Percentiles rank a stretch among this genome's conserved stretches.
These are phyloP conservation scores for Phytophthora sp. DNA, from an alignment of 352 stramenopile species.

Conservation along the genomic window DNA sequence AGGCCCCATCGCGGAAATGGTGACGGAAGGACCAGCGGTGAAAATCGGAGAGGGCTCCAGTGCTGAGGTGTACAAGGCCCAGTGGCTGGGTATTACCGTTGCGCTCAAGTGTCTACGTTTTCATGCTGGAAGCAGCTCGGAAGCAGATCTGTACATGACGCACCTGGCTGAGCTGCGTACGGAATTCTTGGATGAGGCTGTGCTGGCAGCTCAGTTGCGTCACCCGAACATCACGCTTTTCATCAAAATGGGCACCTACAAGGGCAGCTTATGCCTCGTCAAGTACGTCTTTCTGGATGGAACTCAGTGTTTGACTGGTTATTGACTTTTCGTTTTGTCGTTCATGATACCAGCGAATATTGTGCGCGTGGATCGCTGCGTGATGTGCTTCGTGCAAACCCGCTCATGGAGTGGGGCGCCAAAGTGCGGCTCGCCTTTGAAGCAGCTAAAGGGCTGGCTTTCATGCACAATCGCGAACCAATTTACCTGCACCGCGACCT, in stretches of 20 bases:
- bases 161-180: constrained; percentile 63
- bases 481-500: constrained; percentile 81
- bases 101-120: constrained; percentile 79
- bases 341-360: constrained; percentile 54
- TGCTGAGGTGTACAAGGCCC: constrained; percentile 66
- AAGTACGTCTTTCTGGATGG: constrained; percentile 54
- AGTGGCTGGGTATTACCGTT: constrained; percentile 78
- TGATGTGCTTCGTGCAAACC: constrained; percentile 66
- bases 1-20: constrained; percentile 56
- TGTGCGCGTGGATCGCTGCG: constrained; percentile 66
- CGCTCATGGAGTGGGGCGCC: constrained; percentile 69
- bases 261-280: constrained; percentile 69
- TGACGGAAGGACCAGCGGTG: constrained; percentile 58
- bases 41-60: constrained; percentile 77
- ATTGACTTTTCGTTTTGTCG: background rate
- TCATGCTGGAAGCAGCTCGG: constrained; percentile 26
- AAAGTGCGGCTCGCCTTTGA: constrained; percentile 75
- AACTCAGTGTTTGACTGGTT: constrained; percentile 11
- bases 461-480: constrained; percentile 79
- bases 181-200: constrained; percentile 73
- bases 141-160: constrained; percentile 75
- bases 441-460: constrained; percentile 72
- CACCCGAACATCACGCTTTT: constrained; percentile 84
- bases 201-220: constrained; percentile 61
- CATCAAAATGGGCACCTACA: constrained; percentile 73